phyloP scores from a whole-genome alignment of 2,329 filamentous ascomycete species.

The Ascochyta viciae-villosae region DNA sequence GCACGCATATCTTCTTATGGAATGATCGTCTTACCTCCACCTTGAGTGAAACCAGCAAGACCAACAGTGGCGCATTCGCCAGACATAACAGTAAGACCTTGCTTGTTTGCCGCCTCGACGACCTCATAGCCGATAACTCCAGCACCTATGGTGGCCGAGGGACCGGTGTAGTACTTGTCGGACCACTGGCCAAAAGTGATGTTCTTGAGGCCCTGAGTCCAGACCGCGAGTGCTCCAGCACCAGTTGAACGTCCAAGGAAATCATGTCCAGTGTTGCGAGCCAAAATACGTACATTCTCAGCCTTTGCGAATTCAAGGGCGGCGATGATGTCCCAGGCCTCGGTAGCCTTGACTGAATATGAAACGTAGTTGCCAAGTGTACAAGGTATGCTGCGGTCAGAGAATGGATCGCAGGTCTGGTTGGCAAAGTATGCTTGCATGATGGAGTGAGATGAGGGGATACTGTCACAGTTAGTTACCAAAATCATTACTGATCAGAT shows the following conservation, averaged over 20 bases:
- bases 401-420: slow-evolving; percentile 26
- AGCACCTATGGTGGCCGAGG: slow-evolving; percentile 36
- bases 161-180: slow-evolving; percentile 33
- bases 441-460: slow-evolving; percentile 19
- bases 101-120: slow-evolving; percentile 26
- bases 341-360: slow-evolving; percentile 48
- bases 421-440: slow-evolving; percentile 28
- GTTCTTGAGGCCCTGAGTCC: slow-evolving; percentile 41
- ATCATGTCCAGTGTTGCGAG: slow-evolving; percentile 39
- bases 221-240: slow-evolving; percentile 36
- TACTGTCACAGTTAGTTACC: slow-evolving; percentile 6
- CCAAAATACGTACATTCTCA: slow-evolving; percentile 36
- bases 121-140: slow-evolving; percentile 38
- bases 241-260: slow-evolving; percentile 41
- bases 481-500: slow-evolving; percentile 18
- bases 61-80: slow-evolving; percentile 45
- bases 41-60: slow-evolving; percentile 40
- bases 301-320: slow-evolving; percentile 34
- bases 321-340: slow-evolving; percentile 22
- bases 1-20: too few species aligned
- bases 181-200: slow-evolving; percentile 29
- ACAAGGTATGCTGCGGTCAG: slow-evolving; percentile 19
- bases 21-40: slow-evolving; percentile 23
- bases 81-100: slow-evolving; percentile 32
- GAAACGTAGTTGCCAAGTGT: slow-evolving; percentile 37